Base-by-base conservation (phyloP, 768 basidiomycete species). In the Lentinus brumalis region DNA sequence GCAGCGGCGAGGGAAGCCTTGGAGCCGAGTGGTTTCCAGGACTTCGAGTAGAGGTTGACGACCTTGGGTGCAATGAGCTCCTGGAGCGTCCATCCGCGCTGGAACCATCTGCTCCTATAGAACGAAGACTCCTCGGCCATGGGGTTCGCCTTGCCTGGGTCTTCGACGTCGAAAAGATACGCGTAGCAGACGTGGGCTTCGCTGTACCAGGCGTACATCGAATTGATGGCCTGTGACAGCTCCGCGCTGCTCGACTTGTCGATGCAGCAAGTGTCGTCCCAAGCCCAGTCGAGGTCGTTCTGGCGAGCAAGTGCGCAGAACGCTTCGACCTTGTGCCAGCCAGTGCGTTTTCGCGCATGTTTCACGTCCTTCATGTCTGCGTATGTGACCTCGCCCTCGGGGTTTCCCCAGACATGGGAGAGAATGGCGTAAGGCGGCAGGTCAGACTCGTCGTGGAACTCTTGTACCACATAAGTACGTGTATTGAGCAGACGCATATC, bases 221-320 rank as follows among this genome's bases (percentile, higher is more conserved):
- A 62, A 41, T 58, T 62, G 57, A 62, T 58, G 15, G 62, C 53
- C 42, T 63, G 57, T 21, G 49, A 38, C n/a, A 63, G 57, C 54
- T 59, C 57, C 3, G 53, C 58, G 45, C 57, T 59, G 58, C 51
- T 63, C 5, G 58, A 26, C 49, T 58, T 50, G 44, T 63, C 53
- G 56, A 63, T 63, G 58, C 62, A 63, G 50, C 46, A 32, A 2
- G 53, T 56, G 45, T 63, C 62, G 3, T 53, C 38, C 62, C 62
- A 63, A 18, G 51, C 31, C 57, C 57, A 59, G 3, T 16, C n/a
- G 35, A 53, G 57, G 16, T 52, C 56, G 39, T 62, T 50, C 16
- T n/a, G 42, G 32, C 32, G 49, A 1, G 60, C 55, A 18, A n/a
- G 31, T 3, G 30, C 42, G 49, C 59, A 61, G n/a, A 35, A 35